A percentile compares a stretch with the other conserved stretches of the same genome.
phyloP scores from a whole-genome alignment of 225 moss, liverwort and hornwort species.

The Lunularia cruciata region DNA sequence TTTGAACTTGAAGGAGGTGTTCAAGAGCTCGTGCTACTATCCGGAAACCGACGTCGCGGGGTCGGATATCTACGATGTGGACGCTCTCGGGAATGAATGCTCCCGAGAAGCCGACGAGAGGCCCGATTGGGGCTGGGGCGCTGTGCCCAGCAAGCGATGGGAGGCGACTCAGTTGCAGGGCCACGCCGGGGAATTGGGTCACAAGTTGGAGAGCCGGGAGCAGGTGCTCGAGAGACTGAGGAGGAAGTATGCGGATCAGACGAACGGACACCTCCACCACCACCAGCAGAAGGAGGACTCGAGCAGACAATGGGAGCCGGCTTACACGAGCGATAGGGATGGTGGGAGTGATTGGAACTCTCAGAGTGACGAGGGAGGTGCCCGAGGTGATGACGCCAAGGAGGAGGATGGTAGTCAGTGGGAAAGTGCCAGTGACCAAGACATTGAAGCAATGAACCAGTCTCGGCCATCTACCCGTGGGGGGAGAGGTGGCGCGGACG shows the following conservation, averaged over 20 bases:
- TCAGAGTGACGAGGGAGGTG: slow-evolving; percentile 30
- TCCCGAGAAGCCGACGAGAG: slow-evolving; percentile 14
- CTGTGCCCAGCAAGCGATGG: slow-evolving; percentile 13
- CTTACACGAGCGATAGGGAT: slow-evolving; percentile 30
- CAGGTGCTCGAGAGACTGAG: slow-evolving; percentile 45
- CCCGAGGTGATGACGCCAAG: slow-evolving; percentile 36
- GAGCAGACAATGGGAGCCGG: slow-evolving; percentile 27
- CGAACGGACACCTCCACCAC: background rate
- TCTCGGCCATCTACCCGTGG: slow-evolving; percentile 16
- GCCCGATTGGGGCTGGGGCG: slow-evolving; percentile 32
- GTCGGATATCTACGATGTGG: slow-evolving; percentile 9
- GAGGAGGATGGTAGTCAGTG: slow-evolving; percentile 52
- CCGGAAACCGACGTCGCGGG: slow-evolving; percentile 21
- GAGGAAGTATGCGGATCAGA: slow-evolving; percentile 43
- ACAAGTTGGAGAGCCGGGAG: slow-evolving; percentile 44
- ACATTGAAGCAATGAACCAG: slow-evolving; percentile 31
- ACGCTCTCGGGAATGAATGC: slow-evolving; percentile 14
- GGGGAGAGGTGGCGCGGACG: slow-evolving; percentile 15
- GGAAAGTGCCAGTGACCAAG: slow-evolving; percentile 51
- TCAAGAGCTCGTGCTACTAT: slow-evolving; percentile 28
- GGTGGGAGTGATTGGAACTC: slow-evolving; percentile 42
- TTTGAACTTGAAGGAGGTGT: slow-evolving; percentile 25
- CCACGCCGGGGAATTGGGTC: slow-evolving; percentile 23
- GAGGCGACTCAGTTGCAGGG: slow-evolving; percentile 23
- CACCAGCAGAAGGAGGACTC: slow-evolving; percentile 3